phyloP scores from a whole-genome alignment of 2,329 filamentous ascomycete genomes.

The Penicillium sp. region DNA sequence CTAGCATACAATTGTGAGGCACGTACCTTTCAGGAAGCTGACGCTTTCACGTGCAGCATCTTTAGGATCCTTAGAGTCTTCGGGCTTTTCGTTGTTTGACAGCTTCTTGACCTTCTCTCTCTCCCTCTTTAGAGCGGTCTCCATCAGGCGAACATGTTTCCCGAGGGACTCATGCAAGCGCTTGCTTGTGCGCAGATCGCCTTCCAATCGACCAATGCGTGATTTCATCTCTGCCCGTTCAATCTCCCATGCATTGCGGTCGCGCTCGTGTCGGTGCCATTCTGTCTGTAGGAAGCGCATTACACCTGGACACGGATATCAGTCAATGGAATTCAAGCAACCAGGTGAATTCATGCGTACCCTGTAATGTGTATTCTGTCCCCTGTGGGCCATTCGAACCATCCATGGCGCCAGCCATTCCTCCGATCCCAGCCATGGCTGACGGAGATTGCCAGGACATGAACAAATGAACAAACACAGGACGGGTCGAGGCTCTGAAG shows the following conservation, averaged over 20 bases:
- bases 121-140: constrained; percentile 78
- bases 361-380: constrained; percentile 65
- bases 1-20: background rate
- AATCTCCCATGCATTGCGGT: constrained; percentile 97
- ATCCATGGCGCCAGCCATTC: constrained; percentile 41
- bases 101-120: constrained; percentile 56
- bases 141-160: constrained; percentile 81
- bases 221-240: constrained; percentile 98
- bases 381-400: constrained; percentile 46
- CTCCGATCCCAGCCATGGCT: constrained; percentile 51
- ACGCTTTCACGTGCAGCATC: constrained; percentile 41
- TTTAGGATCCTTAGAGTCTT: constrained; percentile 38
- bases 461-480: constrained; percentile 32
- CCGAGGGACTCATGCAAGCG: constrained; percentile 79
- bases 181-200: constrained; percentile 75
- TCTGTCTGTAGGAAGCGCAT: constrained; percentile 99
- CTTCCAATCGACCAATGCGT: constrained; percentile 87
- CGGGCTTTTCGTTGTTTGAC: constrained; percentile 45
- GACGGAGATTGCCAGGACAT: constrained; percentile 66
- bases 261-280: constrained; percentile 97
- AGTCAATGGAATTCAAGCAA: background rate
- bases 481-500: background rate
- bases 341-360: constrained; percentile 35
- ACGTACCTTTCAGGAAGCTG: constrained; percentile 34
- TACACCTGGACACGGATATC: constrained; percentile 53